A percentile compares a stretch with the other conserved stretches of the same genome.
These are phyloP conservation scores for Paramecium pentaurelia DNA, from an alignment of 73 alveolate genomes.

Conservation along the genomic window DNA sequence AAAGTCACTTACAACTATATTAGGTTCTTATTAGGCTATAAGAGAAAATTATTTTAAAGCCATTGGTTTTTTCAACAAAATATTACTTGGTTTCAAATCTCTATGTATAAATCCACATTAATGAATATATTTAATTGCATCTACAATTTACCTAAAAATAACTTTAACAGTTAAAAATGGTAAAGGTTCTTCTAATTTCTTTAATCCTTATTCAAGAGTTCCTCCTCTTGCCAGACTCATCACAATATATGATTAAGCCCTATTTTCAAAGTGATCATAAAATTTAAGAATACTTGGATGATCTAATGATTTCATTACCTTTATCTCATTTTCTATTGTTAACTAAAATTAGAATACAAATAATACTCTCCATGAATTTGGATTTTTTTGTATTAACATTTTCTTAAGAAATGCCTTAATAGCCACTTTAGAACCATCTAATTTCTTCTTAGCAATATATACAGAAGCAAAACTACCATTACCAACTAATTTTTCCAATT, in stretches of 20 bases:
- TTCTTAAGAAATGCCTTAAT: constrained; percentile 8
- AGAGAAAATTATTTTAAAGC: not conserved
- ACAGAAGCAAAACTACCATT: constrained; percentile 41
- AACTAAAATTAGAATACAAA: not conserved
- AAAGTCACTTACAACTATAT: constrained; percentile 21
- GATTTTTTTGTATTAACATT: not conserved
- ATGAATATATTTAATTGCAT: not conserved
- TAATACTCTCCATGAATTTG: not conserved
- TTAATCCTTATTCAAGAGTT: not conserved
- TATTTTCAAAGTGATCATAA: constrained; percentile 3
- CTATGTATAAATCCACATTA: not conserved
- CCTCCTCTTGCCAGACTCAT: constrained; percentile 19
- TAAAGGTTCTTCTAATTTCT: not conserved
- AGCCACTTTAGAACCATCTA: not conserved
- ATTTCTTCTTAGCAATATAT: not conserved
- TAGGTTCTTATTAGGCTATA: not conserved
- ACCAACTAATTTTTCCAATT: not conserved
- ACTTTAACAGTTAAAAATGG: not conserved
- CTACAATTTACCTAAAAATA: not conserved
- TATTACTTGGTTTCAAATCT: constrained; percentile 13
- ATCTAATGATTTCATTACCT: not conserved
- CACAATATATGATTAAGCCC: not conserved
- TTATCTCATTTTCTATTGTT: not conserved
- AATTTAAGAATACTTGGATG: not conserved
- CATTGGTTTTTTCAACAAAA: not conserved